These are phyloP conservation scores for Testicularia cyperi DNA, from an alignment of 1,284 basidiomycete genomes.

Conservation along the genomic window DNA sequence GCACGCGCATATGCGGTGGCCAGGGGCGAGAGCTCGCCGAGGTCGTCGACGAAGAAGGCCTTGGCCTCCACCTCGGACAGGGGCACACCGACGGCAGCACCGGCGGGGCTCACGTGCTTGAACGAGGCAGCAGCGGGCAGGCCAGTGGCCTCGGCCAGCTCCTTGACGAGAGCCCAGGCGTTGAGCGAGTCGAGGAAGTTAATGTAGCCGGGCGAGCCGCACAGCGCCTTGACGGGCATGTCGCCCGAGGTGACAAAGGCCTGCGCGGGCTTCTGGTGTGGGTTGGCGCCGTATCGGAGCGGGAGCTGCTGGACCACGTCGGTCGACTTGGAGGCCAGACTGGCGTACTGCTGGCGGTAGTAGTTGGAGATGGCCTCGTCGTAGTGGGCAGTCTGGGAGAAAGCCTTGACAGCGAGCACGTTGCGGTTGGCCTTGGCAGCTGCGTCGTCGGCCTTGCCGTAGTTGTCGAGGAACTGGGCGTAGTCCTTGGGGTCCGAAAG, in stretches of 20 bases:
- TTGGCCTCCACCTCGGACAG: slow-evolving; percentile 84
- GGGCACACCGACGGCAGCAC: slow-evolving; percentile 72
- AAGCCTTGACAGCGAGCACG: slow-evolving; percentile 91
- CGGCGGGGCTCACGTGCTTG: slow-evolving; percentile 98
- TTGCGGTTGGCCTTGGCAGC: slow-evolving; percentile 70
- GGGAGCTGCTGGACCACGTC: slow-evolving; percentile 67
- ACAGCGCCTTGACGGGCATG: slow-evolving; percentile 90
- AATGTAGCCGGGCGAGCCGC: slow-evolving; percentile 96
- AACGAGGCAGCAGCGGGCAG: slow-evolving; percentile 97
- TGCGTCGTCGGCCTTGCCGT: slow-evolving; percentile 64
- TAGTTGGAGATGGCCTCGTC: slow-evolving; percentile 95
- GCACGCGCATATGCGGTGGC: slow-evolving; percentile 94
- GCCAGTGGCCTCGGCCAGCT: slow-evolving; percentile 76
- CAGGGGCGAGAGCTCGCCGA: slow-evolving; percentile 83
- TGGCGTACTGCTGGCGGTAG: slow-evolving; percentile 93
- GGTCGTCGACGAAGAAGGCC: slow-evolving; percentile 94
- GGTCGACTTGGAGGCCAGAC: slow-evolving; percentile 63
- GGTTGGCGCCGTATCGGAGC: slow-evolving; percentile 94
- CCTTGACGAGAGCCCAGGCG: slow-evolving; percentile 93
- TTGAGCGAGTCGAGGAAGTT: slow-evolving; percentile 98
- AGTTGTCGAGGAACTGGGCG: slow-evolving; percentile 73
- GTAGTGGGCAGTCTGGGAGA: slow-evolving; percentile 91
- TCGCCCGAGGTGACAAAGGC: slow-evolving; percentile 87
- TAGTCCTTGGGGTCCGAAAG: slow-evolving; percentile 96
- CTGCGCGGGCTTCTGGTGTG: slow-evolving; percentile 97